Percentiles rank a stretch among this genome's conserved stretches.
Conservation (phyloP, 2,329 filamentous ascomycete genomes). For the Incumbomyces delicatus region DNA sequence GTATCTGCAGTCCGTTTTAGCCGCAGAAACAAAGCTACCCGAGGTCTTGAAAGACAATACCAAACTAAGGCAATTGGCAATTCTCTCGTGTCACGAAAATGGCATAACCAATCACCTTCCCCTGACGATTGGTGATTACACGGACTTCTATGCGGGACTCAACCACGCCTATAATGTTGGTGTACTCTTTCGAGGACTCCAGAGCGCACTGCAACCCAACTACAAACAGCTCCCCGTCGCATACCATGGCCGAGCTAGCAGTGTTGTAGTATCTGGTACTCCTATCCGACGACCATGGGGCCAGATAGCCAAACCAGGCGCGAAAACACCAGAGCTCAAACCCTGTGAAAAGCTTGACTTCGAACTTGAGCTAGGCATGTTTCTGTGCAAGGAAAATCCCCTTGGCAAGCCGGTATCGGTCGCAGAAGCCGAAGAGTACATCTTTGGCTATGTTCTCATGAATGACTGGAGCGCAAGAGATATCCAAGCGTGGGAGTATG, state of each 20-base stretch:
- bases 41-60: too few species aligned
- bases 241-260: conserved; percentile 45
- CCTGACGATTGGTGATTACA: conserved; percentile 46
- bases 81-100: conserved; percentile 25
- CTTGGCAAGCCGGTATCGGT: conserved; percentile 56
- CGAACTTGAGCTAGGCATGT: conserved; percentile 70
- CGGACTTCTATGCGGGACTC: conserved; percentile 47
- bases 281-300: conserved; percentile 10
- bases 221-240: conserved; percentile 12
- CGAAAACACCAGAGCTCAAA: too few species aligned
- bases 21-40: background rate
- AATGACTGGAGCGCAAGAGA: conserved; percentile 77
- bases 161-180: conserved; percentile 44
- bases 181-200: background rate
- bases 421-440: conserved; percentile 53
- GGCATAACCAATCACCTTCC: conserved; percentile 44
- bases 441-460: conserved; percentile 72
- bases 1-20: conserved; percentile 24
- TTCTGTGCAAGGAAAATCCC: conserved; percentile 54
- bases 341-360: conserved; percentile 60
- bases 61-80: too few species aligned
- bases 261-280: conserved; percentile 62
- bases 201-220: conserved; percentile 4
- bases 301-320: conserved; percentile 8
- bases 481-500: conserved; percentile 53